Percentiles rank a stretch among this genome's conserved stretches.
Evolutionary conservation across 352 stramenopile species (phyloP).

Genomic region (Phytophthora cactorum): DNA sequence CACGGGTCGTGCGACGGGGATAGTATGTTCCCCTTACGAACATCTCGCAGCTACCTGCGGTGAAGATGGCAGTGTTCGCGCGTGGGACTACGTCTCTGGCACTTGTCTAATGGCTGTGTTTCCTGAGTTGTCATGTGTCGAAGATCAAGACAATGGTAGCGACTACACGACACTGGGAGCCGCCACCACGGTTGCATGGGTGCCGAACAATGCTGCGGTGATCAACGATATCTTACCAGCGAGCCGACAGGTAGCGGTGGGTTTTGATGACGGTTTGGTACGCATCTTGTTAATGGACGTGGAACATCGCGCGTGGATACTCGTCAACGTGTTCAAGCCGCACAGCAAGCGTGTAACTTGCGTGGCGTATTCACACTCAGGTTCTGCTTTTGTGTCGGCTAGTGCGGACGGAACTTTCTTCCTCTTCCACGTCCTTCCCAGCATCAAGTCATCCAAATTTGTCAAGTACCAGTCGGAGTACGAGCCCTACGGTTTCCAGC

Average conservation of each 20-base stretch:
- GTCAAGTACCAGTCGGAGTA: conserved; percentile 68
- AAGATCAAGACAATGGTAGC: background rate
- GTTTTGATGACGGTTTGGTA: conserved; percentile 91
- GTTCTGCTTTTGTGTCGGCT: conserved; percentile 66
- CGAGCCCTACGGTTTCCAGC: conserved; percentile 80
- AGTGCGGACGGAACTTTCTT: conserved; percentile 88
- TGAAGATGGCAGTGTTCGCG: conserved; percentile 84
- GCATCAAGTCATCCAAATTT: conserved; percentile 56
- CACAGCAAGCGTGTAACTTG: conserved; percentile 79
- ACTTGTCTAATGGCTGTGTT: conserved; percentile 44
- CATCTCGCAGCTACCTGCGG: conserved; percentile 86
- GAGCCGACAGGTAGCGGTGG: conserved; percentile 81
- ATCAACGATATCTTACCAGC: conserved; percentile 46
- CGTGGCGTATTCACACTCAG: conserved; percentile 75
- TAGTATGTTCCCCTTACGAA: conserved; percentile 87
- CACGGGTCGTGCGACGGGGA: conserved; percentile 68
- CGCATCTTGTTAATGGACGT: conserved; percentile 72
- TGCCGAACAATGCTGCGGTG: conserved; percentile 54
- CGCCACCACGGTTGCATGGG: conserved; percentile 71
- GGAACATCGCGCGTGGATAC: conserved; percentile 53
- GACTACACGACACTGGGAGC: conserved; percentile 28
- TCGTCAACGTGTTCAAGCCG: conserved; percentile 89
- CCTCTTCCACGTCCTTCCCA: conserved; percentile 78
- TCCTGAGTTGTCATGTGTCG: conserved; percentile 10
- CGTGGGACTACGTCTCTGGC: conserved; percentile 89